Evolutionary conservation across 2,329 filamentous ascomycete species (phyloP).

Genomic region (Ophiostoma quercus): DNA sequence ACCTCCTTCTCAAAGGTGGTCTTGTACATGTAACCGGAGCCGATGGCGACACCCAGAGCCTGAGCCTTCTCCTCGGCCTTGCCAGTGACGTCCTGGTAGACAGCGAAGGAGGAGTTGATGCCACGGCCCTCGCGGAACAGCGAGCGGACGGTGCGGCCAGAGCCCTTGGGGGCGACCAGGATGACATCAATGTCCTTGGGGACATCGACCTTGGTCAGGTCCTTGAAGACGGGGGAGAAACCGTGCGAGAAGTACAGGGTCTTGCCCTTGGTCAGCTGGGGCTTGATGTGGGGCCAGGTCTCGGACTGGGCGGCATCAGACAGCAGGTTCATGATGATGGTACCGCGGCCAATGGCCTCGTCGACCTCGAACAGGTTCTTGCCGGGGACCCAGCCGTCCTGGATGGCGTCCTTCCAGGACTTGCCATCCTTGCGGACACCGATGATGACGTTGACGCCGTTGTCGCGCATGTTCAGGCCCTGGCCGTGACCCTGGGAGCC

Average conservation of each 20-base stretch:
- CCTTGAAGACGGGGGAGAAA: slow-evolving; percentile 99
- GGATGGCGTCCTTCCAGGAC: slow-evolving; percentile 94
- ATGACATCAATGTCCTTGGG: slow-evolving; percentile 96
- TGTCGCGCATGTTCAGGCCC: slow-evolving; percentile 99
- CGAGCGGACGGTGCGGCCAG: slow-evolving; percentile 94
- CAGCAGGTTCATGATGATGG: slow-evolving; percentile 98
- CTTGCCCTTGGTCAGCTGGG: slow-evolving; percentile 98
- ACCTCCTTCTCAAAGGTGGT: slow-evolving; percentile 99
- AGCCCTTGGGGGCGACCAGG: slow-evolving; percentile 98
- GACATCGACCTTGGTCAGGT: slow-evolving; percentile 97
- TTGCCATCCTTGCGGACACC: slow-evolving; percentile 97
- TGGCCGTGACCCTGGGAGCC: slow-evolving; percentile 97
- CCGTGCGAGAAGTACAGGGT: slow-evolving; percentile 99
- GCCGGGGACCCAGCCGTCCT: slow-evolving; percentile 96
- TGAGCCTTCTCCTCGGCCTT: slow-evolving; percentile 97
- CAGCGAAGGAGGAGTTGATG: slow-evolving; percentile 98
- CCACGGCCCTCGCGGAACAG: slow-evolving; percentile 99
- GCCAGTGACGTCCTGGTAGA: slow-evolving; percentile 97
- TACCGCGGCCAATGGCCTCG: slow-evolving; percentile 88
- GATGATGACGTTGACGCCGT: slow-evolving; percentile 97
- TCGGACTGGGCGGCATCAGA: slow-evolving; percentile 95
- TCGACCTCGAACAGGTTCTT: slow-evolving; percentile 99
- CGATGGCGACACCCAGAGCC: slow-evolving; percentile 93
- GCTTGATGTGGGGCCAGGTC: slow-evolving; percentile 98
- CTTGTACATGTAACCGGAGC: slow-evolving; percentile 98